Evolutionary conservation across 345 rosid genomes (phyloP), one percentile per base, ranked within the genome.

Genomic region (Gynandropsis gynandra): DNA sequence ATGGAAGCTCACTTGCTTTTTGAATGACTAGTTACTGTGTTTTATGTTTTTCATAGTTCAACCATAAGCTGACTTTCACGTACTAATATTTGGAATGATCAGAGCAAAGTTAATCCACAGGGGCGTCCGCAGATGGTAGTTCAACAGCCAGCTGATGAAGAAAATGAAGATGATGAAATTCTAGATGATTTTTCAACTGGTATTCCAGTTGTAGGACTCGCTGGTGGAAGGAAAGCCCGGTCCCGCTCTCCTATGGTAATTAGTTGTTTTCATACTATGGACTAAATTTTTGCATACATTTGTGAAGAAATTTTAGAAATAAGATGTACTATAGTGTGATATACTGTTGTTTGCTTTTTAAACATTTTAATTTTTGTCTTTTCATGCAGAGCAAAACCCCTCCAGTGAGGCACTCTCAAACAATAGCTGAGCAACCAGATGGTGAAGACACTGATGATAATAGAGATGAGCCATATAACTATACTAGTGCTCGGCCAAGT

Each of bases 241-340:
- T 29, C 75, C 49, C 67, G 59, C 16, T 66, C 76, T 63, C 71
- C 72, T 50, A 50, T 61, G 74, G 82, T 74, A 67, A 69, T 20
- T 42, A 52, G 32, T 37, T 20, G 31, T n/a, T 45, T 32, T 9
- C 19, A 40, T 53, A 10, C 14, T 20, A 47, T 45, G 7, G 9
- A 19, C 51, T 31, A 19, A 58, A 24, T 24, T 47, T 21, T n/a
- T n/a, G n/a, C n/a, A n/a, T 47, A 41, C 40, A 29, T n/a, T 29
- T 49, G 56, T 42, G 45, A n/a, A n/a, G n/a, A n/a, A n/a, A n/a
- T n/a, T 58, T 7, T 58, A 45, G 40, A 32, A 42, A 31, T 15
- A 13, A 21, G 47, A 29, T 47, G 5, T 50, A 8, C 20, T 24
- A 29, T 17, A 9, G 42, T 18, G 15, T 36, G n/a, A n/a, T n/a